These are phyloP conservation scores for Coccomyxa sp. DNA, from an alignment of 139 green algal species.

Conservation along the genomic window DNA sequence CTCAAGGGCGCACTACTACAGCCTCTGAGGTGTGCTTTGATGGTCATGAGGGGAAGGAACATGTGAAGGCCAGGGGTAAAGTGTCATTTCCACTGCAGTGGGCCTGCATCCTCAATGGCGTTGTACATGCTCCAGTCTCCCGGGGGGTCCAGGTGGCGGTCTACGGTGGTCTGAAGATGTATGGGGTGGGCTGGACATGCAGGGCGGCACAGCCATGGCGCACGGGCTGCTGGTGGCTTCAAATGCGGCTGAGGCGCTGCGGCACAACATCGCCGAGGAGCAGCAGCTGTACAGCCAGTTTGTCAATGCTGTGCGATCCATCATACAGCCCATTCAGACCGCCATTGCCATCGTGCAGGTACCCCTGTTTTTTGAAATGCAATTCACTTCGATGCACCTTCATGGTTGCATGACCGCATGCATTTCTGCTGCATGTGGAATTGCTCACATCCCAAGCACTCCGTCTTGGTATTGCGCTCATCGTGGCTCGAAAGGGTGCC, in stretches of 20 bases:
- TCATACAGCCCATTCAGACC: neutral
- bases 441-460: neutral
- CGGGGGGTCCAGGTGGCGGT: too few relatives aligned
- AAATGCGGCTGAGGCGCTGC: neutral
- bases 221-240: neutral
- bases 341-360: slow-evolving; percentile 1
- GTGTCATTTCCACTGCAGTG: too few relatives aligned
- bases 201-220: neutral
- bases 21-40: too few relatives aligned
- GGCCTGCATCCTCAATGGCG: too few relatives aligned
- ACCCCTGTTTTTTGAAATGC: too few relatives aligned
- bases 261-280: neutral
- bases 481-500: neutral
- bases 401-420: too few relatives aligned
- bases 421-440: neutral
- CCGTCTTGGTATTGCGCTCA: neutral
- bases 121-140: too few relatives aligned
- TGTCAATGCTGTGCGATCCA: neutral
- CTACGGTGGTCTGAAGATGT: neutral
- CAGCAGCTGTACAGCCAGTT: neutral
- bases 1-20: too few relatives aligned
- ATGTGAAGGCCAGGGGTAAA: too few relatives aligned
- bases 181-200: neutral
- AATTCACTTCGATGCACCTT: too few relatives aligned
- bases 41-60: too few relatives aligned